Conservation (phyloP, 768 basidiomycete species). For the Scleroderma bovista region DNA sequence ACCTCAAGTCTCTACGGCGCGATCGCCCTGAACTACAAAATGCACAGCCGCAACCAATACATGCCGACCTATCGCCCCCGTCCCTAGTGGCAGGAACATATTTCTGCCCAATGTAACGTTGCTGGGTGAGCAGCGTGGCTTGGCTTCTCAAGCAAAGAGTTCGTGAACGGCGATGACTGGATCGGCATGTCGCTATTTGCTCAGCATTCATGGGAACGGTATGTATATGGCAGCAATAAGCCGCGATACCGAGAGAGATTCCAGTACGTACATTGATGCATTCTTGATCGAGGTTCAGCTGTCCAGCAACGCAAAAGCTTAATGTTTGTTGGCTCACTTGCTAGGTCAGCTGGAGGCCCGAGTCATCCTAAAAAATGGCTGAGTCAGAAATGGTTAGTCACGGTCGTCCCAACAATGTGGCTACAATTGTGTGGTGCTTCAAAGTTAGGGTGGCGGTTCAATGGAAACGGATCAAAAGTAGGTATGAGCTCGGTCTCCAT, state of each 20-base stretch:
- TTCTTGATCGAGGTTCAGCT: not conserved
- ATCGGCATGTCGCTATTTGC: not conserved
- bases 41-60: not conserved
- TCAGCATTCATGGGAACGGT: not conserved
- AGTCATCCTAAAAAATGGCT: not conserved
- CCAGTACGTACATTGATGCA: not conserved
- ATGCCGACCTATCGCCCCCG: not conserved
- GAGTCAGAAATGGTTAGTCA: too few species aligned
- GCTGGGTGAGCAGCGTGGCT: too few species aligned
- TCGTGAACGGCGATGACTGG: not conserved
- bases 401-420: not conserved
- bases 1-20: not conserved
- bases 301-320: not conserved
- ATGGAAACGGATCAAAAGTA: not conserved
- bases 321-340: not conserved
- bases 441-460: not conserved
- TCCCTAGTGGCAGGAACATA: not conserved
- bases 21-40: not conserved
- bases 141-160: not conserved
- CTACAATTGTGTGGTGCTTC: not conserved
- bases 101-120: too few species aligned
- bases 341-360: not conserved
- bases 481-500: not conserved
- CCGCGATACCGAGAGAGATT: too few species aligned
- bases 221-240: not conserved